These are phyloP conservation scores for Trichoderma breve DNA, from an alignment of 2,329 filamentous ascomycete genomes.

Conservation along the genomic window DNA sequence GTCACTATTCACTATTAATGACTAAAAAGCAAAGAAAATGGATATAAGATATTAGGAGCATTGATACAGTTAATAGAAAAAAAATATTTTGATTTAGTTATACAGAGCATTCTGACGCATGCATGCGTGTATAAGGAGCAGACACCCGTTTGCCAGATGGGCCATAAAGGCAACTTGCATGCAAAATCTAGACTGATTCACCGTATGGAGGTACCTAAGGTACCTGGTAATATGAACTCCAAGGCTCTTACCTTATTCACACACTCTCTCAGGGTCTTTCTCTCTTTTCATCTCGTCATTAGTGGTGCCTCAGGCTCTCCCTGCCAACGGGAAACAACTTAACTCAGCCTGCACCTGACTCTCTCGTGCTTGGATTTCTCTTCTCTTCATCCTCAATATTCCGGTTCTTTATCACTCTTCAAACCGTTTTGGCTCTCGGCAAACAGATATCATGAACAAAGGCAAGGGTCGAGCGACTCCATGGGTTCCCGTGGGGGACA, in stretches of 20 bases:
- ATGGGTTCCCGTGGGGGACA: background rate
- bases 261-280: background rate
- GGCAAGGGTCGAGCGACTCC: background rate
- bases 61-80: background rate
- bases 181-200: background rate
- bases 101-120: background rate
- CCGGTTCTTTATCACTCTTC: background rate
- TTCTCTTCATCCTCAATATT: rapidly evolving
- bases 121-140: background rate
- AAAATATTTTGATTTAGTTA: background rate
- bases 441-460: background rate
- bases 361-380: background rate
- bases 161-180: background rate
- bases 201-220: background rate
- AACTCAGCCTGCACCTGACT: background rate
- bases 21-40: background rate
- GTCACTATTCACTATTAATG: background rate
- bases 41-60: no score
- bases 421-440: background rate
- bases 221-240: background rate
- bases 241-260: background rate
- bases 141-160: background rate
- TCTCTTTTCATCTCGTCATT: background rate
- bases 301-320: background rate
- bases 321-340: background rate